Evolutionary conservation across 768 basidiomycete species (phyloP), one percentile per base, ranked within the genome.

Genomic region (Tulasnella sp.): DNA sequence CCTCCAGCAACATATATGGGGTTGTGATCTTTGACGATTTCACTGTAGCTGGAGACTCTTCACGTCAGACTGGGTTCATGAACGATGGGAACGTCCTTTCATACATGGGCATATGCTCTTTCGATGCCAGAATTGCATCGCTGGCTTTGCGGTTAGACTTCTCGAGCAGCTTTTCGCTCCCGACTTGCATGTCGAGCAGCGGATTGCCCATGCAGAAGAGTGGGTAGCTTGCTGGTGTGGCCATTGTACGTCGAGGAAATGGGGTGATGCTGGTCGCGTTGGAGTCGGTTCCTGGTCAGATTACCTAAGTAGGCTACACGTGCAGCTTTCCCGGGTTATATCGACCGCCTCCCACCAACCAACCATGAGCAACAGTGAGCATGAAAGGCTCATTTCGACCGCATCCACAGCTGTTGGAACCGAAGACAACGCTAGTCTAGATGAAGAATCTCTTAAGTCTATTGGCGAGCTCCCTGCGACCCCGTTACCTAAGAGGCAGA

Each of bases 131-230:
- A 86, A 98, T 96, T 72, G 98, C 97, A 86, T 99, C 95, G 88
- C 99, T 97, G 78, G 96, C 89, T 85, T 95, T 95, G 84, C 99
- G 90, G 80, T 87, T 90, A 85, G 99, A 99, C 86, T 98, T 98
- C 84, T 93, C 88, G 80, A 99, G 89, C 60, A 98, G 90, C 44
- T 89, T 89, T 85, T 97, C 95, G 75, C 94, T 96, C 82, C 88
- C 91, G 84, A 97, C 96, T 87, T 97, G 96, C 88, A 99, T 93
- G 86, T 99, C 97, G 76, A 99, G 93, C 85, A 99, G 89, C 83
- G 97, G 97, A 87, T 98, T 98, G 64, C 97, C 97, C 87, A 99
- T 88, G 88, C 92, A 95, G 87, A 98, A 96, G 72, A 98, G 87
- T 69, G 89, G 85, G 88, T 91, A 93, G 34, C 89, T 54, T 22